phyloP scores from a whole-genome alignment of 352 stramenopile genomes.

The Phytophthora multivora region DNA sequence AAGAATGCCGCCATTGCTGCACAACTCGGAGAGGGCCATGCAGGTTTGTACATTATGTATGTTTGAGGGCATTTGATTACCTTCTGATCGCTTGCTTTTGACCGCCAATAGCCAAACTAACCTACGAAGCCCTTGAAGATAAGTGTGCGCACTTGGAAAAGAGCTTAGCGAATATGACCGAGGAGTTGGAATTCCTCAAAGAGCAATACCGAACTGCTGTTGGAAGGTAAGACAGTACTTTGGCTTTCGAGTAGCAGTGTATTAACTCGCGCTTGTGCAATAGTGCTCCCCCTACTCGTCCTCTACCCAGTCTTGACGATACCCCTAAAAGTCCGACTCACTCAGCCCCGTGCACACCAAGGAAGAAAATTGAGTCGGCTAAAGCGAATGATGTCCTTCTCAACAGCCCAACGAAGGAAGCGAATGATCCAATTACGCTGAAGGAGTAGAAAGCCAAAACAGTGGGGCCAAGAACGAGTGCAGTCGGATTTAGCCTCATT shows the following conservation, averaged over 20 bases:
- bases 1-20: slow-evolving; percentile 73
- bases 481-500: slow-evolving; percentile 11
- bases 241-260: background rate
- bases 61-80: no score
- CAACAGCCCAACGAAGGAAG: slow-evolving; percentile 38
- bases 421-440: background rate
- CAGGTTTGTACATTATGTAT: slow-evolving; percentile 31
- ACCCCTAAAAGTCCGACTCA: slow-evolving; percentile 4
- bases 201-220: slow-evolving; percentile 54
- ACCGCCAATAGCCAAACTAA: slow-evolving; percentile 37
- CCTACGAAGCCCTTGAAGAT: slow-evolving; percentile 59
- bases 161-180: slow-evolving; percentile 39
- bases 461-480: no score
- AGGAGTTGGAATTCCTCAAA: slow-evolving; percentile 56
- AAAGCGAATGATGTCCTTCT: slow-evolving; percentile 53
- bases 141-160: slow-evolving; percentile 57
- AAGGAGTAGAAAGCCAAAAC: background rate
- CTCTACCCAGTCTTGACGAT: slow-evolving; percentile 2
- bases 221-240: slow-evolving; percentile 46
- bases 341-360: slow-evolving; percentile 47
- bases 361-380: slow-evolving; percentile 55
- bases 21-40: slow-evolving; percentile 53
- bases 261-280: background rate
- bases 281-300: slow-evolving; percentile 46
- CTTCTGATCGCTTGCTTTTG: no score